Evolutionary conservation across 345 rosid species (phyloP).

Genomic region (Luvunga scandens): DNA sequence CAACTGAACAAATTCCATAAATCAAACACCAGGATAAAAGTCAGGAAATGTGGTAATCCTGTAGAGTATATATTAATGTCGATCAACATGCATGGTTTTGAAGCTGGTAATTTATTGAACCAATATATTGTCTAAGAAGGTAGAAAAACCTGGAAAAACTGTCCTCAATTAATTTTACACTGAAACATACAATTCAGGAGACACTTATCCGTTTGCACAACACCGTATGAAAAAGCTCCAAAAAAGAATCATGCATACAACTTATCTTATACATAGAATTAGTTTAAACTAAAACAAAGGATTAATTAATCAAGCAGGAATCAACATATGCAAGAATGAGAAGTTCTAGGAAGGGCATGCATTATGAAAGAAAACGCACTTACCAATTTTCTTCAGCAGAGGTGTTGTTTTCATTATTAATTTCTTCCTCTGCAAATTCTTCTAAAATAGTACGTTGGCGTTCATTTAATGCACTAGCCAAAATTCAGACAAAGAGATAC

Average conservation of each 20-base stretch:
- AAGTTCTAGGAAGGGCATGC: conserved; percentile 9
- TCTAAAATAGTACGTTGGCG: conserved; percentile 78
- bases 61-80: neutral
- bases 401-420: conserved; percentile 41
- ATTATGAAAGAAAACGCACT: conserved; percentile 23
- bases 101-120: neutral
- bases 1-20: neutral
- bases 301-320: neutral
- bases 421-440: conserved; percentile 86
- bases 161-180: neutral
- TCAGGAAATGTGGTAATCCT: too few species aligned
- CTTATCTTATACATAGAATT: neutral
- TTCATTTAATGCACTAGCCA: conserved; percentile 56
- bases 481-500: neutral
- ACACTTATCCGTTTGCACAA: neutral
- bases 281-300: neutral
- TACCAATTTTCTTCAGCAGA: conserved; percentile 59
- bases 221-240: neutral
- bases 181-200: neutral
- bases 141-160: neutral
- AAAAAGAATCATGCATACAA: neutral
- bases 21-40: neutral
- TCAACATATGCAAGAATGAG: conserved; percentile 4
- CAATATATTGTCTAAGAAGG: neutral
- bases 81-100: neutral